phyloP scores from a whole-genome alignment of 1,139 yeast genomes.

The Candida sanyaensis region DNA sequence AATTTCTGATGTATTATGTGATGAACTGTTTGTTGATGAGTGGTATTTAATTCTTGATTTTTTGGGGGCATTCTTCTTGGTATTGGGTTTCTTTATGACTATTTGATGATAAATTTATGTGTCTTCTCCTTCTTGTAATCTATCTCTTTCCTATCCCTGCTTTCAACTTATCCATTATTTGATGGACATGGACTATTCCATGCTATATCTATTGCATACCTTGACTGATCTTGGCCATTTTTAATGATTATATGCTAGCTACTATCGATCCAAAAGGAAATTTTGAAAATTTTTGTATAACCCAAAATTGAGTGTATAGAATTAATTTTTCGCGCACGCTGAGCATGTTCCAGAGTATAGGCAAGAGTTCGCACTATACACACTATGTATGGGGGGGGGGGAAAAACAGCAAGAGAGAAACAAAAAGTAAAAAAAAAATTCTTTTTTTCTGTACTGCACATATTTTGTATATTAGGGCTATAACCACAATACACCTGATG shows the following conservation, averaged over 20 bases:
- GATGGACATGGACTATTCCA: neutral
- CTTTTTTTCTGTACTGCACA: constrained; percentile 4
- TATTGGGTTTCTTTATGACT: too few relatives aligned
- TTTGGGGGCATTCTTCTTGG: too few relatives aligned
- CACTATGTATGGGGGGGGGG: neutral
- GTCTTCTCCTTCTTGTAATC: too few relatives aligned
- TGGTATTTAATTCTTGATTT: too few relatives aligned
- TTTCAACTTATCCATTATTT: neutral
- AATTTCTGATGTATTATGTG: too few relatives aligned
- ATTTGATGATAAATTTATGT: too few relatives aligned
- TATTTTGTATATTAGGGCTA: constrained; percentile 7
- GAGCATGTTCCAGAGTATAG: neutral
- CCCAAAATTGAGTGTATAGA: constrained; percentile 4
- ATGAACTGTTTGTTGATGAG: too few relatives aligned
- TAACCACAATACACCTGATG: constrained; percentile 3
- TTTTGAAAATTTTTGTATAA: constrained; percentile 8
- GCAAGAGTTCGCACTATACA: neutral
- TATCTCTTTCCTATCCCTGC: neutral
- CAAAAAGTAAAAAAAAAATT: neutral
- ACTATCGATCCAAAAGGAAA: constrained; percentile 9
- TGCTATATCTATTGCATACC: constrained; percentile 32
- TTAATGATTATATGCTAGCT: constrained; percentile 20
- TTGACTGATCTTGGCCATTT: constrained; percentile 67
- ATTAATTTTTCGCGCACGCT: constrained; percentile 6
- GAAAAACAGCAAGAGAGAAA: neutral